These are phyloP conservation scores for Bipolaris sorokiniana DNA, from an alignment of 2,329 filamentous ascomycete genomes.

Conservation along the genomic window DNA sequence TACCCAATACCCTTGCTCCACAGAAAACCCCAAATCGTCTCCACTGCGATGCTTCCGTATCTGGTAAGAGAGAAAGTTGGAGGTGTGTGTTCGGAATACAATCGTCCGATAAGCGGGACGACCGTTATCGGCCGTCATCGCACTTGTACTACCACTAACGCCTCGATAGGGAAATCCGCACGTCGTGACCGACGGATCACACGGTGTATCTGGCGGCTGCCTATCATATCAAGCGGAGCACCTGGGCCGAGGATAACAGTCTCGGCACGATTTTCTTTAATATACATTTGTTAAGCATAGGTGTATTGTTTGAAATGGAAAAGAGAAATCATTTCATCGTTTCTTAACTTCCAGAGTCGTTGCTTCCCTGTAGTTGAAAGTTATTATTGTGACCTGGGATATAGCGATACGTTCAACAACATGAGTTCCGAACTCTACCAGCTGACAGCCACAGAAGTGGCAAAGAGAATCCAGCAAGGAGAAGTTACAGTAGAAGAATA, in stretches of 20 bases:
- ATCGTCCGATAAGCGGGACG: constrained; percentile 6
- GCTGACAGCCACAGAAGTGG: constrained; percentile 33
- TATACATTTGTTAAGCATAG: background rate
- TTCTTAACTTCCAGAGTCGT: background rate
- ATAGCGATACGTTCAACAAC: background rate
- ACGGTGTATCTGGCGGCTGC: background rate
- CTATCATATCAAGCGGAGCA: constrained; percentile 1
- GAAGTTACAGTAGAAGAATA: constrained; percentile 38
- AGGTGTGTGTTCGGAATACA: too few species aligned
- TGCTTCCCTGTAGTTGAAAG: too few species aligned
- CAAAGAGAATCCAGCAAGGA: constrained; percentile 31
- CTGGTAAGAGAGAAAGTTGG: background rate
- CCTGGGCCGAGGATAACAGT: background rate
- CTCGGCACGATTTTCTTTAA: too few species aligned
- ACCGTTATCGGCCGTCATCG: constrained; percentile 8
- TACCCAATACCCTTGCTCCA: background rate
- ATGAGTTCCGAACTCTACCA: constrained; percentile 21
- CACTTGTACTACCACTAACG: background rate
- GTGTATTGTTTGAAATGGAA: background rate
- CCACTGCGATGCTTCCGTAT: background rate
- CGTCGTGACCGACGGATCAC: background rate
- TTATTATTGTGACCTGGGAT: too few species aligned
- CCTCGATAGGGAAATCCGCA: constrained; percentile 5
- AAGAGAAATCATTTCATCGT: background rate
- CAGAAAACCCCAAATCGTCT: background rate